These are phyloP conservation scores for Filobasidium floriforme DNA, from an alignment of 768 basidiomycete genomes.

Conservation along the genomic window DNA sequence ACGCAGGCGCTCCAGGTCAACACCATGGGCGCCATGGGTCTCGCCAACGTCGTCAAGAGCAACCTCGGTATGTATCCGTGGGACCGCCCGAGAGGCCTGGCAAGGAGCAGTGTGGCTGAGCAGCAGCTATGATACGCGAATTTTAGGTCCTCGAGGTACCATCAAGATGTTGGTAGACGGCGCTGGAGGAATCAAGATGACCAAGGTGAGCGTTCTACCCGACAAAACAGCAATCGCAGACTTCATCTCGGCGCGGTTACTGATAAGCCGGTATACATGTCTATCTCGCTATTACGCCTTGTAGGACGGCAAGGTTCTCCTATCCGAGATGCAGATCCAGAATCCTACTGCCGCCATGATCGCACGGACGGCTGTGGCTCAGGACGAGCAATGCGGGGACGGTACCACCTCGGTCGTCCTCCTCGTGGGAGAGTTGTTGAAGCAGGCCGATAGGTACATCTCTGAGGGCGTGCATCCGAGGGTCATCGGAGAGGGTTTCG, in stretches of 20 bases:
- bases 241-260: too few species aligned
- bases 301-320: slow-evolving; percentile 85
- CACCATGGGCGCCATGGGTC: slow-evolving; percentile 76
- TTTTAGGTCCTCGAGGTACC: slow-evolving; percentile 83
- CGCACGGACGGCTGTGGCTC: slow-evolving; percentile 93
- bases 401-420: slow-evolving; percentile 95
- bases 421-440: slow-evolving; percentile 87
- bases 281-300: background rate
- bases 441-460: slow-evolving; percentile 95
- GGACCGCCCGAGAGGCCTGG: background rate
- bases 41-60: slow-evolving; percentile 92
- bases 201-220: slow-evolving; percentile 54
- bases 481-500: slow-evolving; percentile 89
- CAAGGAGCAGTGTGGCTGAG: too few species aligned
- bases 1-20: slow-evolving; percentile 83
- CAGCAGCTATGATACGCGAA: too few species aligned
- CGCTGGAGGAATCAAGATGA: slow-evolving; percentile 98
- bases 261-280: slow-evolving; percentile 5
- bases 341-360: slow-evolving; percentile 99
- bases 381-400: slow-evolving; percentile 97
- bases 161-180: slow-evolving; percentile 99
- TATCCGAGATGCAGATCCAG: slow-evolving; percentile 98
- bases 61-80: slow-evolving; percentile 64
- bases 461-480: slow-evolving; percentile 97
- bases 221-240: background rate